Percentiles rank a stretch among this genome's conserved stretches.
phyloP scores from a whole-genome alignment of 805 yeast species.

The Isabelozyma rhagii region DNA sequence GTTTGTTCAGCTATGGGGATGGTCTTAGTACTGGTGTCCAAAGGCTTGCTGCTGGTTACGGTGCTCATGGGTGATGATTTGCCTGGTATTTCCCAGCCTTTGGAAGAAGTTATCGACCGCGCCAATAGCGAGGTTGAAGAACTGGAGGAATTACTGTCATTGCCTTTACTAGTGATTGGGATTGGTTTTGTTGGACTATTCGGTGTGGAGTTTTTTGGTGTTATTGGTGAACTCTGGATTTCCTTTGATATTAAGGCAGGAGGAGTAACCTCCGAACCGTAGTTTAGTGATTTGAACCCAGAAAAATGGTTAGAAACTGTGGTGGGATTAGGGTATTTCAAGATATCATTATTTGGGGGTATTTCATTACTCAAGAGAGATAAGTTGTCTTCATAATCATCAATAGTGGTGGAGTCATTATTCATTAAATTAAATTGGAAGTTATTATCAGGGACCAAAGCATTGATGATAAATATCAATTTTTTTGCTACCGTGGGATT shows the following conservation, averaged over 20 bases:
- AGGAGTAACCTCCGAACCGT: neutral
- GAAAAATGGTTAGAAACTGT: neutral
- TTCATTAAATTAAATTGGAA: slow-evolving; percentile 1
- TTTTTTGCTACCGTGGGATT: slow-evolving; percentile 61
- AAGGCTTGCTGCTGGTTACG: slow-evolving; percentile 4
- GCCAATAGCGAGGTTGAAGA: slow-evolving; percentile 5
- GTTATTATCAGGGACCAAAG: slow-evolving; percentile 41
- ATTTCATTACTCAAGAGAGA: neutral
- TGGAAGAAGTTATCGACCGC: slow-evolving; percentile 24
- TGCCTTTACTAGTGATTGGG: slow-evolving; percentile 5
- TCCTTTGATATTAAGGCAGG: neutral
- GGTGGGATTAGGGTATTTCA: neutral
- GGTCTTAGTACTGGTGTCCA: slow-evolving; percentile 12
- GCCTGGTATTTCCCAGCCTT: slow-evolving; percentile 49
- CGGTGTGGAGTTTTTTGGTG: neutral
- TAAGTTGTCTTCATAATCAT: neutral
- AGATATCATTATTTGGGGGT: neutral
- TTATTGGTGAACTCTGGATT: neutral
- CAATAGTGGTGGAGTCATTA: neutral
- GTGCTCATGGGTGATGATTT: slow-evolving; percentile 9
- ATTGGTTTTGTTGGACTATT: slow-evolving; percentile 4
- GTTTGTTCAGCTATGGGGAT: slow-evolving; percentile 18
- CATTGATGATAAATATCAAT: slow-evolving; percentile 51
- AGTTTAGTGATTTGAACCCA: neutral
- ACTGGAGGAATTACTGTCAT: neutral